Base-by-base conservation (phyloP, 1,139 yeast species). In the Debaryomycetaceae sp. region DNA sequence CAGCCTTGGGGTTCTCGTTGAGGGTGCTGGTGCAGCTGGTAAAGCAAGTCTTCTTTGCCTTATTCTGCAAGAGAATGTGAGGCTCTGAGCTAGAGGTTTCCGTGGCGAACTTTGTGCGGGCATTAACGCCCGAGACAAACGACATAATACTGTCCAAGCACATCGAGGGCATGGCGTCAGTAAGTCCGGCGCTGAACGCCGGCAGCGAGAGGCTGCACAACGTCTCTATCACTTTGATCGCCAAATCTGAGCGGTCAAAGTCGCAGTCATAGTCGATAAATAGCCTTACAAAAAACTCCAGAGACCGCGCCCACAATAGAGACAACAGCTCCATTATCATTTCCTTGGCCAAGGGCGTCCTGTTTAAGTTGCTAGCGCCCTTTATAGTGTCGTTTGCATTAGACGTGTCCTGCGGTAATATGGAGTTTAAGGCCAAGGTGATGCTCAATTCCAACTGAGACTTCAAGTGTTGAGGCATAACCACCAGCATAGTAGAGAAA, bases 241-340 rank as follows among this genome's bases (percentile, higher is more conserved):
- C 68, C 34, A 92, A 56, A 49, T 92, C 96, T 2, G 80, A 68
- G 39, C 92, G 72, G 37, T 86, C 94, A 39, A 86, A 77, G 46
- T 86, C 92, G 53, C 97, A 90, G 52, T 92, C 98, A 47, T 77
- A 92, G 34, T 78, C 79, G 31, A 82, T 77, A 47, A 81, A 90
- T 25, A 86, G 53, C 28, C 74, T 70, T 10, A 87, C 73, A 51
- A 87, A 86, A 36, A 85, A 78, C 4, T 71, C 58, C 2, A 95
- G 92, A 1, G 83, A 74, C 35, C 95, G 71, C 4, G 85, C 72
- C 93, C 92, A 80, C 29, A 90, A 56, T 27, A 85, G 72, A 6
- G 95, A 79, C 4, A 90, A 57, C 12, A 90, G 76, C 50, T 92
- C 98, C 25, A 87, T 68, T 43, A 92, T 64, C 40, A 82, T 65